Evolutionary conservation across 768 basidiomycete genomes (phyloP), one percentile per base, ranked within the genome.

Genomic region (Tricholoma furcatifolium): DNA sequence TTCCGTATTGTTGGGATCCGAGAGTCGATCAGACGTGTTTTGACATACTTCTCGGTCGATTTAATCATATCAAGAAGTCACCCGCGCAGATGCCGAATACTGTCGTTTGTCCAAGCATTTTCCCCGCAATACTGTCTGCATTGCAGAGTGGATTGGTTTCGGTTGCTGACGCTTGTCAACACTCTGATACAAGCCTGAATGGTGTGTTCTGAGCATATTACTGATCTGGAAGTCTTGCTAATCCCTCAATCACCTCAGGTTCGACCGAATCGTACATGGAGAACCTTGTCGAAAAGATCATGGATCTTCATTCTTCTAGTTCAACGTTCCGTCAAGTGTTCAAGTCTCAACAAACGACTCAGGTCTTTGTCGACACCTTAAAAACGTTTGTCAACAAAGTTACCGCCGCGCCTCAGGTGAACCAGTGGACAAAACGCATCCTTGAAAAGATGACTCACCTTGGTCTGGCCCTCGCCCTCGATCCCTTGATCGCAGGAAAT

Each of bases 381-480:
- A 79, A 78, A 58, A 60, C 71, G 2, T 88, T 86, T 62, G 75
- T 82, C 0, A 58, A 68, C 8, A 73, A 72, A 42, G 61, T 85
- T 0, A 61, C 74, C 0, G 54, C 62, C n/a, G 62, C 69, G 0
- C 36, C 62, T 1, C 68, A 68, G 17, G 65, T 82, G 23, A 80
- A 79, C 40, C 69, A 69, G 14, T 66, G 69, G 59, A 74, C 71
- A 4, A 67, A 76, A n/a, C 73, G 84, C 6, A 77, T 90, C 11
- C 66, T 85, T 15, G 85, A 90, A 59, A 90, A 90, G 55, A 65
- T 91, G 14, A 81, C 78, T 3, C 86, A 91, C 57, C 73, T 93
- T 21, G 88, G 82, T 2, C 62, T 86, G 23, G 80, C 85, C 15
- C 71, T 93, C 21, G 85, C 87, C 1, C 68, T 84, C 52, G 88